A percentile compares a stretch with the other conserved stretches of the same genome.
phyloP scores from a whole-genome alignment of 257 asterid species.

The Lithospermum erythrorhizon region DNA sequence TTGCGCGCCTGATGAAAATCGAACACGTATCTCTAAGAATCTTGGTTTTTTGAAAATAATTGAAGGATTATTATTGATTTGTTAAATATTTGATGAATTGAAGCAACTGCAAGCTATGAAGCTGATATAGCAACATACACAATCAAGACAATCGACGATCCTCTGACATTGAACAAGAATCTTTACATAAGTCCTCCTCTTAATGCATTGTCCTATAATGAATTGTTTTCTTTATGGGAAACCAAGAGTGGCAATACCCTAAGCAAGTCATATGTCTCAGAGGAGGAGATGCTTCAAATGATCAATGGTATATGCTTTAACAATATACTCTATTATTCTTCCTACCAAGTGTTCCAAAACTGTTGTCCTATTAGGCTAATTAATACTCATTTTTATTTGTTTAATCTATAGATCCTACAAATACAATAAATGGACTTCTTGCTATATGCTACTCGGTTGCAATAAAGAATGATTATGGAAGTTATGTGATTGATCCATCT shows the following conservation, averaged over 20 bases:
- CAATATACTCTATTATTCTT: neutral
- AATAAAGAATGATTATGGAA: constrained; percentile 1
- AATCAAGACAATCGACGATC: constrained; percentile 21
- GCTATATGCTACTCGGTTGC: constrained; percentile 8
- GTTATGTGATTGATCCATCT: constrained; percentile 9
- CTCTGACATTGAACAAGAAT: constrained; percentile 20
- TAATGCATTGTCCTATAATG: constrained; percentile 15
- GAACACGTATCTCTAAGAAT: neutral
- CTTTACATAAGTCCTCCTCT: constrained; percentile 14
- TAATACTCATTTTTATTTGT: neutral
- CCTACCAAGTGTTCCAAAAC: neutral
- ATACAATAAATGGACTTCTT: neutral
- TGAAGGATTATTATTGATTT: neutral
- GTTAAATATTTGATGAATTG: neutral
- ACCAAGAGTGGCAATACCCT: constrained; percentile 16
- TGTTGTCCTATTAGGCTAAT: too few relatives aligned
- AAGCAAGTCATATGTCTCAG: constrained; percentile 11
- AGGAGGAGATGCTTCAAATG: constrained; percentile 12
- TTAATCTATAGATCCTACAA: constrained; percentile 11
- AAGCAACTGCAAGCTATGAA: constrained; percentile 4
- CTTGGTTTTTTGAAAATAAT: neutral
- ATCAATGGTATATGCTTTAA: constrained; percentile 13
- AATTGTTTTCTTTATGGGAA: constrained; percentile 19
- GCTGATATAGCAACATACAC: constrained; percentile 18
- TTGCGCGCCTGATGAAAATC: neutral